A percentile compares a stretch with the other conserved stretches of the same genome.
Evolutionary conservation across 441 rosid genomes (phyloP).

Genomic region (Adansonia rubrostipa): DNA sequence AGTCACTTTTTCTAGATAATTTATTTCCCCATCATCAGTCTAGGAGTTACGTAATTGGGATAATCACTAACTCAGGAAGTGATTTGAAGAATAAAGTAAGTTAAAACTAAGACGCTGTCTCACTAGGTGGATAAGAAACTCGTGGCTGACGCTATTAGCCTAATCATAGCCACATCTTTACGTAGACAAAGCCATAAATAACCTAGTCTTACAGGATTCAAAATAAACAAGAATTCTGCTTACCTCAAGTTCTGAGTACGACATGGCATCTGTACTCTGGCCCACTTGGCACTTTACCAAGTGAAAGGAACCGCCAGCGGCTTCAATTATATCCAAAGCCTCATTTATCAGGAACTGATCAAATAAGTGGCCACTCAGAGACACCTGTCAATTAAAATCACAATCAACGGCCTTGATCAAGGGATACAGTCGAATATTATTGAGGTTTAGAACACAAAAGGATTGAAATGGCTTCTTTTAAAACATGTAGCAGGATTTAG

Average conservation of each 20-base stretch:
- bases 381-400: conserved; percentile 62
- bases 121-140: neutral
- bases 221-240: conserved; percentile 28
- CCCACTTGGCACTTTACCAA: conserved; percentile 89
- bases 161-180: neutral
- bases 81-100: neutral
- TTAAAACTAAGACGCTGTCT: neutral
- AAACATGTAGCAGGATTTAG: conserved; percentile 20
- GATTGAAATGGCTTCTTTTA: neutral
- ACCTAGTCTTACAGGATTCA: neutral
- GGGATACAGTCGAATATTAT: conserved; percentile 20
- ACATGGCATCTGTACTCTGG: conserved; percentile 66
- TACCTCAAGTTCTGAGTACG: conserved; percentile 93
- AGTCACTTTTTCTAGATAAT: neutral
- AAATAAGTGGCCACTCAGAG: conserved; percentile 90
- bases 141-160: conserved; percentile 11
- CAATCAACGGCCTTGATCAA: conserved; percentile 26
- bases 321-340: conserved; percentile 91
- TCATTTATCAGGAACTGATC: conserved; percentile 93
- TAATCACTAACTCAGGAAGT: neutral
- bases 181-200: conserved; percentile 4
- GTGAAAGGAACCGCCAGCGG: conserved; percentile 88
- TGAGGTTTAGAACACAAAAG: conserved; percentile 11
- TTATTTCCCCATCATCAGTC: neutral
- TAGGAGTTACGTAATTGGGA: neutral